Base-by-base conservation (phyloP, 495 filamentous ascomycete species). In the Neurospora intermedia region DNA sequence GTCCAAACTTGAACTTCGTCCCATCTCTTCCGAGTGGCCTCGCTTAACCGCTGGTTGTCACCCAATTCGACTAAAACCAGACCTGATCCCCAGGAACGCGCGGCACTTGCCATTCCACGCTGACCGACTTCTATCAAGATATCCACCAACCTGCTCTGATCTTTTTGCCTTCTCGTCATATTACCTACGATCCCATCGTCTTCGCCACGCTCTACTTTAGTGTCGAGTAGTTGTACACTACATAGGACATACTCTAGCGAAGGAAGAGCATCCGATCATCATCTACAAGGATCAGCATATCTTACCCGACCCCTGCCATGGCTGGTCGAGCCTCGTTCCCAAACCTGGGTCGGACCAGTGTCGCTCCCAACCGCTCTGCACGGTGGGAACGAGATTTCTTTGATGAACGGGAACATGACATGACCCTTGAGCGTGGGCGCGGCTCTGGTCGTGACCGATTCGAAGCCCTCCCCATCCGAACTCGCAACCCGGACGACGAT, bases 381-480 rank as follows among this genome's bases (percentile, higher is more conserved):
- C 83, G 83, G 74, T 86, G 82, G 82, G 83, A 85, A 72, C 80
- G 81, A 3, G 81, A 78, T 73, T 80, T 83, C 76, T 74, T 74
- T 48, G 71, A 74, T 69, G 79, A 81, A 73, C 76, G 75, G 42
- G 76, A 78, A 20, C 73, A 73, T 62, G 80, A 81, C 43, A 35
- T 35, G 54, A 66, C 54, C 6, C 54, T 66, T 35, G 54, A 80
- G 78, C 39, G 75, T 76, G 74, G 78, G 31, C 79, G 69, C 71
- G 78, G 77, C 23, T 79, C 83, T 59, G 78, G 80, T 42, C 83
- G 77, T 70, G 79, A 81, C 48, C 79, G 81, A 18, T 76, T 77
- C n/a, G 78, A 78, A 35, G 78, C 77, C 15, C 54, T 66, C 35
- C 54, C 54, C 16, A 66, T 66, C 54, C 54, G 54, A 15, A 66